These are phyloP conservation scores for Annulohypoxylon bovei DNA, from an alignment of 495 filamentous ascomycete genomes.

Conservation along the genomic window DNA sequence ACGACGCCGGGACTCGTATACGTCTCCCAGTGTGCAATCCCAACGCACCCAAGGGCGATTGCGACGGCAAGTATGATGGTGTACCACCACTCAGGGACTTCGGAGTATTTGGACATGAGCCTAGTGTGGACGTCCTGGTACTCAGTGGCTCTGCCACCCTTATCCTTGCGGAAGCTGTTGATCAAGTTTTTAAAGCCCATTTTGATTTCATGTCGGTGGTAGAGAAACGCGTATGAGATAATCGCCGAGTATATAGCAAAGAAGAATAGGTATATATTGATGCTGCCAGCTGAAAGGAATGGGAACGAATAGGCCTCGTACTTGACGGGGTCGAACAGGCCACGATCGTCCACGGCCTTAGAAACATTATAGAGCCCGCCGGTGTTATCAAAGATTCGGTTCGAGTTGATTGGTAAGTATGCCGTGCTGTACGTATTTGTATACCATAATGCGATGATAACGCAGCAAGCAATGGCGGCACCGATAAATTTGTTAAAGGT, in stretches of 20 bases:
- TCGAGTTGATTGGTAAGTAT: slow-evolving; percentile 53
- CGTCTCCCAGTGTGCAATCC: slow-evolving; percentile 52
- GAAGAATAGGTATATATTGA: slow-evolving; percentile 52
- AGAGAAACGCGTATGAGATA: slow-evolving; percentile 51
- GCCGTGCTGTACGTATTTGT: slow-evolving; percentile 53
- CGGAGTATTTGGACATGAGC: slow-evolving; percentile 52
- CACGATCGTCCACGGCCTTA: slow-evolving; percentile 46
- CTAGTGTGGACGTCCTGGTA: slow-evolving; percentile 52
- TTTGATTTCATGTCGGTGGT: slow-evolving; percentile 53
- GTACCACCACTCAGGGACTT: slow-evolving; percentile 59
- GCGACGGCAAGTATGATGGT: slow-evolving; percentile 46
- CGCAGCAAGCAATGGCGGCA: slow-evolving; percentile 38
- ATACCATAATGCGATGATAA: slow-evolving; percentile 51
- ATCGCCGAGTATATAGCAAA: slow-evolving; percentile 55
- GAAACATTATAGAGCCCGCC: slow-evolving; percentile 52
- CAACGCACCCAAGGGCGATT: slow-evolving; percentile 49
- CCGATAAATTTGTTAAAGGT: slow-evolving; percentile 55
- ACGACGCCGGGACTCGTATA: slow-evolving; percentile 54
- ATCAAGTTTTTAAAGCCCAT: slow-evolving; percentile 48
- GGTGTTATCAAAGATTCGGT: slow-evolving; percentile 52
- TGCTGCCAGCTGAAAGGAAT: slow-evolving; percentile 50
- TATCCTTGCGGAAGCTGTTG: slow-evolving; percentile 44
- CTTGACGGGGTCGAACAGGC: slow-evolving; percentile 49
- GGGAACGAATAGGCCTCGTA: slow-evolving; percentile 55
- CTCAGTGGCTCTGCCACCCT: slow-evolving; percentile 21